Base-by-base conservation (phyloP, 2,329 filamentous ascomycete genomes). In the Scortechinia acanthostroma region DNA sequence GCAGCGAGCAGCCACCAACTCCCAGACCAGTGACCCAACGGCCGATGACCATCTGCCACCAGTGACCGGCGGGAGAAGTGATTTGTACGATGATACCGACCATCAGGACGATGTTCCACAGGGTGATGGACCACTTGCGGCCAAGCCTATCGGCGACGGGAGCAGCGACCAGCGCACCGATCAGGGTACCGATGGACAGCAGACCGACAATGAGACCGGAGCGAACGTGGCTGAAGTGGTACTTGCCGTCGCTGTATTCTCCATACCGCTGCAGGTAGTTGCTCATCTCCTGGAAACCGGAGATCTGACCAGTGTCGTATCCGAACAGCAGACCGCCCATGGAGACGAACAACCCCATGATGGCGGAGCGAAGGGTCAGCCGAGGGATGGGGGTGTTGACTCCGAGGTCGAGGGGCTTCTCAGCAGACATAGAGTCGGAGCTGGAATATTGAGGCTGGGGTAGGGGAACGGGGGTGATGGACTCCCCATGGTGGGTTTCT, bases 21-120 rank as follows among this genome's bases (percentile, higher is more conserved):
- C 82, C 82, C 1, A 86, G 65, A 44, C 83, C 84, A 14, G 80
- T 76, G 15, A 85, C 69, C 52, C 79, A 75, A 45, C 84, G 69
- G 14, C 83, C 83, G 42, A 82, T 65, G 51, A 81, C 80, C 47
- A 86, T 67, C 53, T 87, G 83, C 42, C 76, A 76, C 82, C 83
- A 87, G 17, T 6, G 10, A 5, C 63, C 63, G 2, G 52, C 53
- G 0, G 58, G 52, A 0, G 81, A 68, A 0, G 80, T 69, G 47
- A 85, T 79, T 52, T 85, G 79, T 16, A 88, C 73, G n/a, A 86
- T 67, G 51, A 85, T 83, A 19, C 83, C 83, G 19, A 85, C 56
- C 28, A 74, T 76, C 51, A 78, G 78, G 43, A 85, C 67, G 46
- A 80, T 60, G 47, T 73, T 74, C 63, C 79, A 83, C 45, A 74